phyloP scores from a whole-genome alignment of 139 green algal genomes.

The Penium margaritaceum region DNA sequence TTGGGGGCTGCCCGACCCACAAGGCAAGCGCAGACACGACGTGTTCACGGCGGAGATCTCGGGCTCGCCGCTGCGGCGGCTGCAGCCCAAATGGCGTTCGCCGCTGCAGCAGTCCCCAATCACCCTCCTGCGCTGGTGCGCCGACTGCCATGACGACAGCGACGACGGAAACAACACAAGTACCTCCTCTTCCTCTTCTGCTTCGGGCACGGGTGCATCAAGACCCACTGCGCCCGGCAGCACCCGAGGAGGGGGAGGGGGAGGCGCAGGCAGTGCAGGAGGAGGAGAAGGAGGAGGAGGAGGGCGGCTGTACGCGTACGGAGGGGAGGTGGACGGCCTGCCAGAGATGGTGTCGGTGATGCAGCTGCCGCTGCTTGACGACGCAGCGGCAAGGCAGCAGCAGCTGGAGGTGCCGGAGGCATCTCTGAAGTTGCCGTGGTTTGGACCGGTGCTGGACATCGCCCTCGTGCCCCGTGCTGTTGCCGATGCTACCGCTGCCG shows the following conservation, averaged over 20 bases:
- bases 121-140: slow-evolving; percentile 20
- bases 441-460: slow-evolving; percentile 27
- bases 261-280: neutral
- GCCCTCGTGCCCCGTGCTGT: neutral
- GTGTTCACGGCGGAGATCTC: neutral
- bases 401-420: neutral
- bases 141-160: too few relatives aligned
- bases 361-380: neutral
- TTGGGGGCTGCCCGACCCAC: neutral
- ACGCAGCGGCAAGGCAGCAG: too few relatives aligned
- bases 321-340: neutral
- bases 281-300: neutral
- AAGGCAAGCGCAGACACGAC: neutral
- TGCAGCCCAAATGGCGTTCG: too few relatives aligned
- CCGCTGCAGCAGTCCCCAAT: slow-evolving; percentile 1
- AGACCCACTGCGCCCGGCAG: too few relatives aligned
- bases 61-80: neutral
- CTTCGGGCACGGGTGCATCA: too few relatives aligned
- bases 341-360: neutral
- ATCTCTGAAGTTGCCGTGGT: slow-evolving; percentile 19
- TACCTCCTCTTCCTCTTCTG: too few relatives aligned
- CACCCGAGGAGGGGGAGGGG: neutral
- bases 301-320: neutral
- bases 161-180: too few relatives aligned
- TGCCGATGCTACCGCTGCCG: neutral